These are phyloP conservation scores for Hibiscus trionum DNA, from an alignment of 345 rosid genomes.

Conservation along the genomic window DNA sequence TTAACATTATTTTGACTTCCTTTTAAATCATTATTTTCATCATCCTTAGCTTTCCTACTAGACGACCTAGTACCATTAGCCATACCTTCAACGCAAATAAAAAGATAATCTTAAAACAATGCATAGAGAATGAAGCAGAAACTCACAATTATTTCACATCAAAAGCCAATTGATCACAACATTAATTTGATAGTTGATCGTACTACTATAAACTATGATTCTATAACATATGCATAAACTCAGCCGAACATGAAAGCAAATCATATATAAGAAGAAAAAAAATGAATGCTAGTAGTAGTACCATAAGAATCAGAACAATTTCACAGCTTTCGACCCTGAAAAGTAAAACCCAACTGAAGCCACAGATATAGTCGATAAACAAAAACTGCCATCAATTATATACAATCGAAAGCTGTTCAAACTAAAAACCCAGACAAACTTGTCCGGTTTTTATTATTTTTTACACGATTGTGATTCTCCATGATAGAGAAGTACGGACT, in stretches of 20 bases:
- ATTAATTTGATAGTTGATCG: neutral
- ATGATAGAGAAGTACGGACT: neutral
- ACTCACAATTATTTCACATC: neutral
- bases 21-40: conserved; percentile 23
- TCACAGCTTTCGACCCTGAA: neutral
- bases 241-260: neutral
- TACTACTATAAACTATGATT: neutral
- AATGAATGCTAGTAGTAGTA: neutral
- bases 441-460: neutral
- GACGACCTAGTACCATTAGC: conserved; percentile 20
- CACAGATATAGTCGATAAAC: neutral
- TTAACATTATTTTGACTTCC: conserved; percentile 32
- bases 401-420: neutral
- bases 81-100: conserved; percentile 22
- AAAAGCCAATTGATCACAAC: neutral
- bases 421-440: neutral
- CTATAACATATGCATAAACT: neutral
- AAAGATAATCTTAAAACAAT: neutral
- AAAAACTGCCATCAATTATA: neutral
- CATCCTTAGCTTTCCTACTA: conserved; percentile 29
- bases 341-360: neutral
- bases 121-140: neutral
- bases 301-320: neutral
- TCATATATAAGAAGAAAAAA: neutral
- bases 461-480: neutral